Conservation (phyloP, 2,329 filamentous ascomycete genomes). For the Hymenoscyphus scutula region DNA sequence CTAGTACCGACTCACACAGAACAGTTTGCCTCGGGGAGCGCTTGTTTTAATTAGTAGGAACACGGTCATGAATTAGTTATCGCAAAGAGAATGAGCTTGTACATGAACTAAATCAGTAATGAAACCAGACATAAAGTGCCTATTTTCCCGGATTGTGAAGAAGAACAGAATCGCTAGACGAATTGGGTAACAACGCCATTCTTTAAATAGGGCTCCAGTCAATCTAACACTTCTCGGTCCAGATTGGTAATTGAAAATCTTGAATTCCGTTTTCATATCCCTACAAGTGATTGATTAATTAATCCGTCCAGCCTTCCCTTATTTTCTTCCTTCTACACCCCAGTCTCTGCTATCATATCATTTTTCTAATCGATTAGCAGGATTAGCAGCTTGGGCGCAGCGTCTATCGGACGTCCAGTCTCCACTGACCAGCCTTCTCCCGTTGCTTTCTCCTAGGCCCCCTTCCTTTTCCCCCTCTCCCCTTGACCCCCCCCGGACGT, state of each 20-base stretch:
- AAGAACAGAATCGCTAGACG: neutral
- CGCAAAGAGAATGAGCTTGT: neutral
- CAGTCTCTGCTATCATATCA: no score
- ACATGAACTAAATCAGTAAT: neutral
- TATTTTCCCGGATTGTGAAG: neutral
- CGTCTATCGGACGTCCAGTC: conserved; percentile 2
- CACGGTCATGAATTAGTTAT: neutral
- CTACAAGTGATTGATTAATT: no score
- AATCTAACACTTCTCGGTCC: neutral
- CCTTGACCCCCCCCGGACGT: neutral
- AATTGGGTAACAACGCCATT: neutral
- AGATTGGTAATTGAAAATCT: no score
- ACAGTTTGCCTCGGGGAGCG: neutral
- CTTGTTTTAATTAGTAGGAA: neutral
- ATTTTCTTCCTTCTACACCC: no score
- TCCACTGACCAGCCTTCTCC: conserved; percentile 10
- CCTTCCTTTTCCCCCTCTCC: conserved; percentile 18
- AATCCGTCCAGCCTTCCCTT: no score
- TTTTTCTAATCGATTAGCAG: conserved; percentile 1
- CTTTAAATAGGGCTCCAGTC: neutral
- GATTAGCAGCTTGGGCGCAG: neutral
- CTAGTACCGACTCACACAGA: neutral
- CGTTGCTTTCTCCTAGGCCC: conserved; percentile 10
- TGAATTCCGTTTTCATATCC: no score
- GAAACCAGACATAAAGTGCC: neutral